Conservation (phyloP, 2,329 filamentous ascomycete genomes). For the Uncinocarpus reesii region DNA sequence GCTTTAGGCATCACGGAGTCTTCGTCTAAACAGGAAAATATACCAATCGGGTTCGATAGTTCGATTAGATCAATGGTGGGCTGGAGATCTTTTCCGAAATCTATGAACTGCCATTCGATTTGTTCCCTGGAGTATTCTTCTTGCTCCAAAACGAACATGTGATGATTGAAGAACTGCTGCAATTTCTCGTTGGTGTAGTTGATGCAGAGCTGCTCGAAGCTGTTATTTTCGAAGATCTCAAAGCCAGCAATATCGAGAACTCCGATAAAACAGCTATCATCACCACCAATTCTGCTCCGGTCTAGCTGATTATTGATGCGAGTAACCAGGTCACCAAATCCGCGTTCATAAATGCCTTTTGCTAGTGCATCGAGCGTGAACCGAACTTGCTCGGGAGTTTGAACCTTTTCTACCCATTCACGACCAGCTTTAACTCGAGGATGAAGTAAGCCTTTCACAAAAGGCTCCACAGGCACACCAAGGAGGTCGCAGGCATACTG, state of each 20-base stretch:
- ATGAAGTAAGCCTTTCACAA: constrained; percentile 79
- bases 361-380: constrained; percentile 81
- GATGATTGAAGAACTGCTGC: constrained; percentile 99
- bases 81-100: constrained; percentile 93
- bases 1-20: constrained; percentile 99
- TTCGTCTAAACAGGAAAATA: constrained; percentile 96
- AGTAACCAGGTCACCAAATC: constrained; percentile 82
- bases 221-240: constrained; percentile 97
- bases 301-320: constrained; percentile 89
- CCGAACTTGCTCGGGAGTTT: constrained; percentile 91
- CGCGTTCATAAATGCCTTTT: constrained; percentile 95
- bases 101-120: constrained; percentile 99
- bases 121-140: constrained; percentile 96
- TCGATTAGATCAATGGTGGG: constrained; percentile 97
- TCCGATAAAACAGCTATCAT: constrained; percentile 92
- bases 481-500: constrained; percentile 72
- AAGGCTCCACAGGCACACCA: constrained; percentile 73
- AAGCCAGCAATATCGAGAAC: constrained; percentile 98
- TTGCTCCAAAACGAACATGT: constrained; percentile 98
- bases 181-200: constrained; percentile 99
- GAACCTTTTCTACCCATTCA: constrained; percentile 97
- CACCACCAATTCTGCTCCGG: constrained; percentile 66
- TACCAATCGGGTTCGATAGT: constrained; percentile 89
- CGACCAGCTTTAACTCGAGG: constrained; percentile 89
- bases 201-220: constrained; percentile 97